Evolutionary conservation across 1,284 basidiomycete genomes (phyloP).

Genomic region (Trametes polyzona): DNA sequence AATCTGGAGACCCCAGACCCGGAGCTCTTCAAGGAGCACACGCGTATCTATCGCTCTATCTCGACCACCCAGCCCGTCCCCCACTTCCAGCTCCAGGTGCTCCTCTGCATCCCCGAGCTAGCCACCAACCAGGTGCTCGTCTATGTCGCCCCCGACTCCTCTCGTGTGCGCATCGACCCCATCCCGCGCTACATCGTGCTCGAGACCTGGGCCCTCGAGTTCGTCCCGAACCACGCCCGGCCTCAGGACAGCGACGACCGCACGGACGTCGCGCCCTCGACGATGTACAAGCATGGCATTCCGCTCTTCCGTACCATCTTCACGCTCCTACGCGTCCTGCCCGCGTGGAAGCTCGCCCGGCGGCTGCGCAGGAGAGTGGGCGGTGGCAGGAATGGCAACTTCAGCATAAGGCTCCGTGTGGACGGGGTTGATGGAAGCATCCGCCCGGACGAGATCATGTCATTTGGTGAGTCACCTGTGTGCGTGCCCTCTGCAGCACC

Average conservation of each 20-base stretch:
- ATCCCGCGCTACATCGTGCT: constrained; percentile 69
- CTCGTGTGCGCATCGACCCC: constrained; percentile 67
- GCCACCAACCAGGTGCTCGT: constrained; percentile 73
- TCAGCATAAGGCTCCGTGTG: constrained; percentile 60
- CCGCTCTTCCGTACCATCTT: constrained; percentile 77
- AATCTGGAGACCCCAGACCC: constrained; percentile 77
- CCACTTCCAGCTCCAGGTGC: constrained; percentile 67
- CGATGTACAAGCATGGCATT: constrained; percentile 83
- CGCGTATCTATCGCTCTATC: constrained; percentile 62
- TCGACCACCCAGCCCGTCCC: constrained; percentile 50
- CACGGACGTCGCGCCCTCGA: constrained; percentile 64
- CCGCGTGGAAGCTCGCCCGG: constrained; percentile 72
- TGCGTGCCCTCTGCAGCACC: constrained; percentile 14
- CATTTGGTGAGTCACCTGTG: constrained; percentile 41
- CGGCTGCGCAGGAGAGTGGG: constrained; percentile 53
- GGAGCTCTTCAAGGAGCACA: constrained; percentile 65
- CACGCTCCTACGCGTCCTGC: constrained; percentile 70
- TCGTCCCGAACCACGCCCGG: constrained; percentile 41
- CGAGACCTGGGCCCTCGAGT: constrained; percentile 69
- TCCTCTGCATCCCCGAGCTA: constrained; percentile 70
- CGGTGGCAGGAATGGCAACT: constrained; percentile 47
- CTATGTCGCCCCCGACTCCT: constrained; percentile 57
- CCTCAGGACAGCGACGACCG: constrained; percentile 36
- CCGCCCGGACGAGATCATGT: constrained; percentile 39
- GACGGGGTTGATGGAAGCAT: constrained; percentile 38